Evolutionary conservation across 148 eudicot species (phyloP), one percentile per base, ranked within the genome.

Genomic region (Chenopodium berlandieri): DNA sequence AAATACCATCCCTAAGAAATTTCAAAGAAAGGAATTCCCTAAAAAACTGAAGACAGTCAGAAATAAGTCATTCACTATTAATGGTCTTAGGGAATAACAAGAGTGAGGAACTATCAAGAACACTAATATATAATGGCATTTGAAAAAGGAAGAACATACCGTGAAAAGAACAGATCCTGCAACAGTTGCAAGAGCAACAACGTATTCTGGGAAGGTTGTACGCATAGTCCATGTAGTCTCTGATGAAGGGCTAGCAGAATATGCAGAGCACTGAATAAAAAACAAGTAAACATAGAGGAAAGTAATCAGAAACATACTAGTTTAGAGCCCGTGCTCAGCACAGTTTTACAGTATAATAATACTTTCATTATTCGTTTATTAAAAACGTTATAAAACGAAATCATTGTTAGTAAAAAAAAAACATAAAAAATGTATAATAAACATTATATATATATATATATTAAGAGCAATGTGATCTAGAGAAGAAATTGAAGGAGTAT

Each of bases 181-280:
- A 81, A 96, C 90, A 27, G 99, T 96, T 67, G 99, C 92, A 66
- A 96, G 92, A 82, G 99, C 99, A 88, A 96, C 98, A 82, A 94
- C 91, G 80, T 96, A 96, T 87, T 96, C 98, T 47, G 99, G 99
- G 86, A 96, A 96, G 47, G 98, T 90, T 30, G 99, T 48, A 46
- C 91, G 93, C 99, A 91, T 94, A 54, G 94, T 92, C 99, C 99
- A 96, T n/a, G 98, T 96, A 76, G 90, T 90, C 88, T 94, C 98
- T 74, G 98, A 90, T 82, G 95, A 87, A 79, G 97, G 83, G 86
- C 81, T 88, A 10, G 97, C 95, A 30, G 89, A 23, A 85, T 88
- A 91, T 72, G 97, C 97, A 75, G 98, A 92, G 80, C 99, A 96
- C 99, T 96, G 85, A 69, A 80, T 48, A 81, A 80, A 78, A 52